Conservation (phyloP, 805 yeast species). For the Blastobotrys peoriensis region DNA sequence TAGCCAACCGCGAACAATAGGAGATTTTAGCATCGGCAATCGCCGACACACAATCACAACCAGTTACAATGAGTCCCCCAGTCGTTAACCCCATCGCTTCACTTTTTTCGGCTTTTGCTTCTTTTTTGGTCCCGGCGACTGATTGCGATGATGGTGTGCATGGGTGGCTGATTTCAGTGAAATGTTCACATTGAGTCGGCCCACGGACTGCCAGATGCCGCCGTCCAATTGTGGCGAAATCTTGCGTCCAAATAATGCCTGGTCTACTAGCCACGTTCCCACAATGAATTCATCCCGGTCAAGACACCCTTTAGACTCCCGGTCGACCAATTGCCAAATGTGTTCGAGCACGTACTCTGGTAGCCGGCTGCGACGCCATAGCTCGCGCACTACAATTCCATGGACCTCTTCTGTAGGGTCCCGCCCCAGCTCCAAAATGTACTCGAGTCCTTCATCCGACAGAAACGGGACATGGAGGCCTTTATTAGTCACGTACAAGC, state of each 20-base stretch:
- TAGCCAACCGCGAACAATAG: too few relatives aligned
- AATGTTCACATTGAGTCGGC: conserved; percentile 35
- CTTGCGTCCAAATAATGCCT: conserved; percentile 88
- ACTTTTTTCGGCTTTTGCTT: not conserved
- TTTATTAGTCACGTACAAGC: conserved; percentile 86
- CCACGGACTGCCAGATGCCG: conserved; percentile 75
- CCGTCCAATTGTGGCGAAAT: conserved; percentile 65
- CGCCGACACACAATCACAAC: too few relatives aligned
- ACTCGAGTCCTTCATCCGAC: conserved; percentile 11
- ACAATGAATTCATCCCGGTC: conserved; percentile 78
- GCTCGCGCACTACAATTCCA: conserved; percentile 62
- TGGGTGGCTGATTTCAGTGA: conserved; percentile 20
- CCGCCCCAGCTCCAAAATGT: conserved; percentile 26
- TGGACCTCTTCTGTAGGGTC: conserved; percentile 36
- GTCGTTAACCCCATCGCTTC: not conserved
- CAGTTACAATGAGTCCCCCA: too few relatives aligned
- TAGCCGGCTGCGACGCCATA: conserved; percentile 77
- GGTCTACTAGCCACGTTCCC: conserved; percentile 98
- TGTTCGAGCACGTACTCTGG: conserved; percentile 53
- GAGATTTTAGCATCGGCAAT: too few relatives aligned
- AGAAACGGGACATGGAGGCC: conserved; percentile 37
- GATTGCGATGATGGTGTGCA: not conserved
- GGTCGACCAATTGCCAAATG: conserved; percentile 64
- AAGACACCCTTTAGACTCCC: conserved; percentile 58
- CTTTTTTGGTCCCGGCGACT: not conserved